These are phyloP conservation scores for Aspergillus novofumigatus DNA, from an alignment of 2,329 filamentous ascomycete species.

Conservation along the genomic window DNA sequence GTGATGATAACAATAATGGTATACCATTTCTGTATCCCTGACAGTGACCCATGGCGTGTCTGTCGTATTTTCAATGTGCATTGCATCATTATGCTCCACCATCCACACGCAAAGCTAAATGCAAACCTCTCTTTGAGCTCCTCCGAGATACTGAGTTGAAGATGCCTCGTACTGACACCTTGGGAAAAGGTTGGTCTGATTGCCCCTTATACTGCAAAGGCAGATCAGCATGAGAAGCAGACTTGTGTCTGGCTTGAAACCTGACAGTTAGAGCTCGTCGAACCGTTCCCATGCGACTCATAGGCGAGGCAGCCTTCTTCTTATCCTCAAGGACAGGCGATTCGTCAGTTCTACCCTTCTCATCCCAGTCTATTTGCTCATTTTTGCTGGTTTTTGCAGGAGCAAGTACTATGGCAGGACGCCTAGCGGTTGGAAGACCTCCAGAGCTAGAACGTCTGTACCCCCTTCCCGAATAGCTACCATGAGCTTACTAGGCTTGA, in stretches of 20 bases:
- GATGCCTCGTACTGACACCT: conserved; percentile 13
- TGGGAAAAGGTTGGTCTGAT: conserved; percentile 5
- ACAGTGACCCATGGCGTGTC: conserved; percentile 4
- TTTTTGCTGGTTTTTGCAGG: neutral
- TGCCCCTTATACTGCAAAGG: neutral
- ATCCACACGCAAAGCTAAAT: conserved; percentile 3
- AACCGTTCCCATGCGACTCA: conserved; percentile 4
- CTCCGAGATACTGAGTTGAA: conserved; percentile 19
- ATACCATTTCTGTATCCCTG: conserved; percentile 1
- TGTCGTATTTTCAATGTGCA: neutral
- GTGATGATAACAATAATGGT: neutral
- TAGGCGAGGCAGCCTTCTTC: neutral
- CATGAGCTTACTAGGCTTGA: conserved; percentile 75
- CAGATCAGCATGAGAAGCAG: neutral
- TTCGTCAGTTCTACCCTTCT: neutral
- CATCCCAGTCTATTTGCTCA: neutral
- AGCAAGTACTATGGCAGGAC: neutral
- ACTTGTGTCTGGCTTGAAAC: conserved; percentile 3
- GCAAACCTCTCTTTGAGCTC: conserved; percentile 9
- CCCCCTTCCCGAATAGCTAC: conserved; percentile 71
- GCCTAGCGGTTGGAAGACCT: conserved; percentile 10
- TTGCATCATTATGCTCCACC: conserved; percentile 9
- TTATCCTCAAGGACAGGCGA: conserved; percentile 2
- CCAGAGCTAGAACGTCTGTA: conserved; percentile 64
- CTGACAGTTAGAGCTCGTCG: conserved; percentile 9